Evolutionary conservation across 176 grass and related monocot genomes (phyloP), one percentile per base, ranked within the genome.

Genomic region (Triticum turgidum): DNA sequence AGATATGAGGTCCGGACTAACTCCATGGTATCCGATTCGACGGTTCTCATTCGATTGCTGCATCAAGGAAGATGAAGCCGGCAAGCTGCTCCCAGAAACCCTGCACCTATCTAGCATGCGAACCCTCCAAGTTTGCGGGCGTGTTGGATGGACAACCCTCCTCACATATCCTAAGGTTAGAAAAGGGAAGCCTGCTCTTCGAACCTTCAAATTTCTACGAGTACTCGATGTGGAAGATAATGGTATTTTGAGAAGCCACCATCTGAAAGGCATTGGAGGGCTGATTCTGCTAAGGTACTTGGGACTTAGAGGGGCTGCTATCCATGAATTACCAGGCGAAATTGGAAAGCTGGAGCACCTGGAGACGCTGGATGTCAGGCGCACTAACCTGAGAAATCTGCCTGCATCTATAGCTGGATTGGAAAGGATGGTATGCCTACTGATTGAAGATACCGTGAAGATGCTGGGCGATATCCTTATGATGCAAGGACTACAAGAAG

Each of bases 191-290:
- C 1, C 14, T 15, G 13, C 0, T 84, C 34, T 76, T 15, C 6
- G 1, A 6, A 24, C 2, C 54, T 85, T 76, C 18, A 7, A 11
- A 59, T 47, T 41, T 27, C 1, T 85, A 6, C 54, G 49, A 7
- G 67, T 85, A 13, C 24, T 85, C 9, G 51, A 85, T 65, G 47
- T 85, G 6, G 17, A 85, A 76, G 45, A 45, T 56, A 9, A 9
- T 59, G 14, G n/a, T 17, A 20, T 1, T 6, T 14, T 74, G 21
- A 7, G n/a, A 34, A 7, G 58, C 20, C 18, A 59, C 12, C 81
- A 84, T 32, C 52, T 76, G 27, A 5, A 13, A 14, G 59, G 7
- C 35, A 29, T 77, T 49, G 69, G 68, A 30, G 22, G 25, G 6
- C 6, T 85, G 61, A 24, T 17, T 42, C 30, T 37, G 4, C 21